phyloP scores from a whole-genome alignment of 371 early-diverging fungal species.

The Fennellomyces sp. region DNA sequence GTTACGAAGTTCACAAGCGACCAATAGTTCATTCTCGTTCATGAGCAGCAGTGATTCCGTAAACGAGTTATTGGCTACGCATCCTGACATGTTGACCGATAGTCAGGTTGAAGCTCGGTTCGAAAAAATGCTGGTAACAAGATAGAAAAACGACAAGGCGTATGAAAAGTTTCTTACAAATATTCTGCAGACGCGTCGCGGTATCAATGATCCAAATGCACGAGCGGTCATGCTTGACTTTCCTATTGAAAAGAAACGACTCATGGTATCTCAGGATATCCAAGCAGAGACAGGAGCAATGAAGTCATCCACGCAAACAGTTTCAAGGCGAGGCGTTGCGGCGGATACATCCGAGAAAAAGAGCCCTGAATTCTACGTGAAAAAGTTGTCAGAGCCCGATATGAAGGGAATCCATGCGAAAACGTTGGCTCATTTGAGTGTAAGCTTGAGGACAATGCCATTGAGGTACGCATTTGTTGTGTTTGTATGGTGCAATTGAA shows the following conservation, averaged over 20 bases:
- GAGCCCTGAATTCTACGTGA: conserved; percentile 66
- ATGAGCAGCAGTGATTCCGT: conserved; percentile 15
- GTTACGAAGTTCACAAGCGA: conserved; percentile 22
- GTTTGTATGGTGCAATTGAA: neutral
- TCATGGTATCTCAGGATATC: conserved; percentile 57
- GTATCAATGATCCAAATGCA: conserved; percentile 43
- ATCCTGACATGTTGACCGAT: conserved; percentile 15
- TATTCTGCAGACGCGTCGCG: conserved; percentile 38
- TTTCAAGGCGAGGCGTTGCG: conserved; percentile 30
- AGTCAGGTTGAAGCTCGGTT: conserved; percentile 45
- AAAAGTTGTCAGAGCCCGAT: conserved; percentile 55
- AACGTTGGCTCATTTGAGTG: conserved; percentile 58
- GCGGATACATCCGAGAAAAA: conserved; percentile 52
- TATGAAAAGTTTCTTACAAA: no score
- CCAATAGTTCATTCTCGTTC: conserved; percentile 11
- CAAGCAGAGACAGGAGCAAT: conserved; percentile 34
- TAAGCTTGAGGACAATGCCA: conserved; percentile 75
- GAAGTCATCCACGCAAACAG: conserved; percentile 5
- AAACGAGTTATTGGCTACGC: conserved; percentile 3
- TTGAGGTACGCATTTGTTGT: conserved; percentile 59
- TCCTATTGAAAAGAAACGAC: conserved; percentile 48
- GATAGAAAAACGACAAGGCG: neutral
- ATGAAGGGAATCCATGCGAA: conserved; percentile 59
- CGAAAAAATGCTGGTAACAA: conserved; percentile 52
- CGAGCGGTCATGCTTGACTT: conserved; percentile 42